A percentile compares a stretch with the other conserved stretches of the same genome.
Conservation (phyloP, 2,329 filamentous ascomycete genomes). For the Trichoderma sp. region DNA sequence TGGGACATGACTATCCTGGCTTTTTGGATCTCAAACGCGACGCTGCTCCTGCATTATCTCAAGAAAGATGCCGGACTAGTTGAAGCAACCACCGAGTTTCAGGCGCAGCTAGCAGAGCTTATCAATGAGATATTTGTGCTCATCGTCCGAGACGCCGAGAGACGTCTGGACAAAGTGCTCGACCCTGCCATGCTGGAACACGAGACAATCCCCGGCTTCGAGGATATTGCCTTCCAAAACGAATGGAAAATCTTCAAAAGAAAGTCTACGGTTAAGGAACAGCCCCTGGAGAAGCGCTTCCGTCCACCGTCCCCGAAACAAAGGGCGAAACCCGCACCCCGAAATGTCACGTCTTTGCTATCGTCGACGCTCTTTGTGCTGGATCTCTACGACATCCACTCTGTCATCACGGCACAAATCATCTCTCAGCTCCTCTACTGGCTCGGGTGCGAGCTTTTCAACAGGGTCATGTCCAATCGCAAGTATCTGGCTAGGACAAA, state of each 20-base stretch:
- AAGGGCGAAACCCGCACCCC: constrained; percentile 85
- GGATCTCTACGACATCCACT: constrained; percentile 98
- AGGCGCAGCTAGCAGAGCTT: constrained; percentile 88
- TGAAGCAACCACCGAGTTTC: constrained; percentile 81
- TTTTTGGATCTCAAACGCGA: constrained; percentile 98
- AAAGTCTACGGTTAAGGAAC: constrained; percentile 85
- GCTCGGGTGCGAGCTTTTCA: constrained; percentile 95
- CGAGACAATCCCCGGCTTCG: constrained; percentile 95
- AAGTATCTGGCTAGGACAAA: constrained; percentile 95
- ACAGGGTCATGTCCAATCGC: constrained; percentile 93
- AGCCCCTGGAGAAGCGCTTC: constrained; percentile 86
- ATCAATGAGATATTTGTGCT: constrained; percentile 99
- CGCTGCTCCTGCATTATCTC: constrained; percentile 89
- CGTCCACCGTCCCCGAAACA: constrained; percentile 92
- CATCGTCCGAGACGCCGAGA: constrained; percentile 93
- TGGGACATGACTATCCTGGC: constrained; percentile 99
- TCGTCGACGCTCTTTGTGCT: constrained; percentile 96
- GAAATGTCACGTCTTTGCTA: constrained; percentile 92
- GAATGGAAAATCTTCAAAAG: constrained; percentile 98
- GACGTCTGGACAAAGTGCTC: constrained; percentile 92
- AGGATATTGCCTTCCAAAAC: constrained; percentile 95
- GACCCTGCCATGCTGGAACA: constrained; percentile 95
- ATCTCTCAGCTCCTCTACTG: constrained; percentile 93
- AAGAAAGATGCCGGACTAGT: constrained; percentile 89
- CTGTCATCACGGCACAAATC: constrained; percentile 90